Percentiles rank a stretch among this genome's conserved stretches.
These are phyloP conservation scores for Nemophila menziesii DNA, from an alignment of 257 asterid genomes.

Conservation along the genomic window DNA sequence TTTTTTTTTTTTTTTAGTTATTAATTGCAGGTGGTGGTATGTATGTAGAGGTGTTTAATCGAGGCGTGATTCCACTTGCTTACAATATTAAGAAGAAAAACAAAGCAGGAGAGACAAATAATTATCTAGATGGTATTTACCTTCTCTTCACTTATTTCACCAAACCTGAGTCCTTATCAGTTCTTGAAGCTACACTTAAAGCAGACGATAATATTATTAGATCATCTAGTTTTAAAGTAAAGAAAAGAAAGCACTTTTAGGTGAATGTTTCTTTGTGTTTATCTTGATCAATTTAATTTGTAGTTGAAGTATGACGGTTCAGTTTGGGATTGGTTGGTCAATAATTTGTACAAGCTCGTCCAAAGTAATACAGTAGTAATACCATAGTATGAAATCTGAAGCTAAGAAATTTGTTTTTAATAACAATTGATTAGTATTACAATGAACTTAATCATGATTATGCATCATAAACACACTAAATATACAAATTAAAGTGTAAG, in stretches of 20 bases:
- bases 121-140: slow-evolving; percentile 85
- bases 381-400: no score
- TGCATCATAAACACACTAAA: no score
- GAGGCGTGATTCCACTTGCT: slow-evolving; percentile 93
- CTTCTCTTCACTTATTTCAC: slow-evolving; percentile 90
- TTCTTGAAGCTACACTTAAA: slow-evolving; percentile 37
- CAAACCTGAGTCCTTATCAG: slow-evolving; percentile 56
- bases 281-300: background rate
- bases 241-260: slow-evolving; percentile 47
- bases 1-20: slow-evolving; percentile 29
- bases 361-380: background rate
- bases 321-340: no score
- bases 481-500: no score
- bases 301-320: background rate
- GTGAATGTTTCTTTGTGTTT: background rate
- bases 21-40: slow-evolving; percentile 92
- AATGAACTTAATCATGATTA: no score
- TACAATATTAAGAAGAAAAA: slow-evolving; percentile 73
- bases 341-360: no score
- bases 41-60: slow-evolving; percentile 92
- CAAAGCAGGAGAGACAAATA: slow-evolving; percentile 87
- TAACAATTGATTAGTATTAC: no score
- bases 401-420: no score
- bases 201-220: slow-evolving; percentile 72
- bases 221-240: slow-evolving; percentile 64